Base-by-base conservation (phyloP, 163 green algal genomes). In the Chlamydomonas reinhardtii region DNA sequence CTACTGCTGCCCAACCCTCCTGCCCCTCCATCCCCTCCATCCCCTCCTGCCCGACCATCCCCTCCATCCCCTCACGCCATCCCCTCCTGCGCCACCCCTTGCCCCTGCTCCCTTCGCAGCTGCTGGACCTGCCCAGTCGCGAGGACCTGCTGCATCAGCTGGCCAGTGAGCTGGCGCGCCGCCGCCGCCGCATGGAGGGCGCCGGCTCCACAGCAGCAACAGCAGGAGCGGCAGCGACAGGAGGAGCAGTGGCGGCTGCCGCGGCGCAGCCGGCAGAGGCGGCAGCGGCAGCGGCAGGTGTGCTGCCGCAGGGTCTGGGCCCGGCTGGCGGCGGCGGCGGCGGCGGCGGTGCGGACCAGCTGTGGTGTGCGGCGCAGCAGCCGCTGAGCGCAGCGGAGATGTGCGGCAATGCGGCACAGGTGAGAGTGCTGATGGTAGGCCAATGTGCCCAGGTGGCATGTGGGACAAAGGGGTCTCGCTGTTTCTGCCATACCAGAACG, bases 121-220 rank as follows among this genome's bases (percentile, higher is more conserved):
- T 89, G 27, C 48, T 85, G 39, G 84, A 85, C 54, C 29, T 81
- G 6, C 76, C 84, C 20, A 65, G 66, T 11, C n/a, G 73, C 0
- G 68, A 76, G 32, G 75, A 89, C 17, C 71, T 89, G 2, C 70
- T 89, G 69, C 16, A 24, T 27, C 84, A 89, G 76, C 64, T 89
- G 34, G 52, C 35, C 0, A 17, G 56, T 0, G 84, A 89, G 69
- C 82, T 88, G 35, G 17, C 74, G 2, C 24, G 69, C 19, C 76
- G 65, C 64, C 52, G 66, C 16, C 32, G 29, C 9, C 39, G 77
- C 31, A 32, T 82, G 25, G 62, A 43, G 2, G 17, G 54, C 48
- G 48, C 11, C 48, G 48, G 11, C 35, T 20, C 34, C 20, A 25
- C 79, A 64, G 48, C 68, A 37, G 32, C 79, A 37, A 0, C 79